phyloP scores from a whole-genome alignment of 164 flowering plant genomes.

The Malania oleifera region DNA sequence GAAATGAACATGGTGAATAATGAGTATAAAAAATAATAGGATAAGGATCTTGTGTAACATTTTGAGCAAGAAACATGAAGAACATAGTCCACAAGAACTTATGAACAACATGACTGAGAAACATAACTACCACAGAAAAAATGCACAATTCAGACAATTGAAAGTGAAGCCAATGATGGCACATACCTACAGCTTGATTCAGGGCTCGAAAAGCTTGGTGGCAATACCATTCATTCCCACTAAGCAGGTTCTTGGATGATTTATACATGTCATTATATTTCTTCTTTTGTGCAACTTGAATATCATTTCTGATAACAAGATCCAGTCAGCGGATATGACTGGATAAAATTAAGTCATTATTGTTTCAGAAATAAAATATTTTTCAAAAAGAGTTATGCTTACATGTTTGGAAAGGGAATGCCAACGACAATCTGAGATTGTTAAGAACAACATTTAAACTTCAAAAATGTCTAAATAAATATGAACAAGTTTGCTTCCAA shows the following conservation, averaged over 20 bases:
- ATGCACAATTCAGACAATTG: background rate
- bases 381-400: slow-evolving; percentile 25
- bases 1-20: background rate
- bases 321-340: slow-evolving; percentile 10
- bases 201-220: slow-evolving; percentile 95
- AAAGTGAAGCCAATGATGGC: background rate
- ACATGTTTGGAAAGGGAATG: slow-evolving; percentile 93
- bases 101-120: background rate
- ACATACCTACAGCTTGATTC: slow-evolving; percentile 91
- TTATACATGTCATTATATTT: slow-evolving; percentile 73
- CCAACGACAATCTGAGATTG: slow-evolving; percentile 77
- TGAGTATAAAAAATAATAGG: background rate
- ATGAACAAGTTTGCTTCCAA: background rate
- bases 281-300: slow-evolving; percentile 77
- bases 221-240: slow-evolving; percentile 94
- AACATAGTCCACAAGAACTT: too few relatives aligned
- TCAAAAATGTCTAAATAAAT: background rate
- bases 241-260: slow-evolving; percentile 65
- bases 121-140: background rate
- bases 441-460: slow-evolving; percentile 41
- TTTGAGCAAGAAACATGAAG: too few relatives aligned
- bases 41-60: too few relatives aligned
- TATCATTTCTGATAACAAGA: slow-evolving; percentile 55
- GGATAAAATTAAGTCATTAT: too few relatives aligned
- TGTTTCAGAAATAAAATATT: background rate